Evolutionary conservation across 768 basidiomycete genomes (phyloP), one percentile per base, ranked within the genome.

Genomic region (Lactifluus echinatus): DNA sequence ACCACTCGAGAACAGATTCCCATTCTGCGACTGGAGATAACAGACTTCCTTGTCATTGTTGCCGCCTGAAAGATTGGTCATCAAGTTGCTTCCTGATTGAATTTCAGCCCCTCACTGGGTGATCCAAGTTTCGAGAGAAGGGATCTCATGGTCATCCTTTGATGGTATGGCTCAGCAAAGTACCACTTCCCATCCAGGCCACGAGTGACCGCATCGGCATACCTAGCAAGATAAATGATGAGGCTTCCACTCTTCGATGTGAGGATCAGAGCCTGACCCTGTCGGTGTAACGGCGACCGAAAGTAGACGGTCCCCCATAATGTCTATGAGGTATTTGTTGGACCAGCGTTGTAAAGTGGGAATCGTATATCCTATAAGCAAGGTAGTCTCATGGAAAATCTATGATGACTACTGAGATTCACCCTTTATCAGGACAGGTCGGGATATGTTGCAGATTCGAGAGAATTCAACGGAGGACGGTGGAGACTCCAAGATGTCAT

Each of bases 21-120:
- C 93, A 67, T 95, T 91, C 69, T 96, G 93, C 4, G 87, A 89
- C 68, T 96, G 93, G 3, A 96, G 75, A 68, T 95, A 95, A 61
- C 75, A 71, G 15, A 86, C 76, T 42, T 77, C 72, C 3, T 31
- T 67, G 11, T 17, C 11, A 64, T 64, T 37, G 64, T 66, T 54
- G 34, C 57, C 53, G 31, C 14, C 43, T 55, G 42, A 36, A n/a
- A 28, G 33, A 46, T 26, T 21, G 21, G 62, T 43, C 49, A 53
- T 61, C 23, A 26, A 49, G 1, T 12, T 52, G 36, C 37, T 43
- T 44, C 26, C 15, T 19, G 1, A 19, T 42, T 23, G 15, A 34
- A 17, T 47, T 48, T 43, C 2, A 29, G 19, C 10, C 33, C 19
- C 31, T 23, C 33, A 51, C 40, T 33, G 51, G 55, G 6, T 24